Conservation (phyloP, 2,329 filamentous ascomycete species). For the Alternaria sp. region DNA sequence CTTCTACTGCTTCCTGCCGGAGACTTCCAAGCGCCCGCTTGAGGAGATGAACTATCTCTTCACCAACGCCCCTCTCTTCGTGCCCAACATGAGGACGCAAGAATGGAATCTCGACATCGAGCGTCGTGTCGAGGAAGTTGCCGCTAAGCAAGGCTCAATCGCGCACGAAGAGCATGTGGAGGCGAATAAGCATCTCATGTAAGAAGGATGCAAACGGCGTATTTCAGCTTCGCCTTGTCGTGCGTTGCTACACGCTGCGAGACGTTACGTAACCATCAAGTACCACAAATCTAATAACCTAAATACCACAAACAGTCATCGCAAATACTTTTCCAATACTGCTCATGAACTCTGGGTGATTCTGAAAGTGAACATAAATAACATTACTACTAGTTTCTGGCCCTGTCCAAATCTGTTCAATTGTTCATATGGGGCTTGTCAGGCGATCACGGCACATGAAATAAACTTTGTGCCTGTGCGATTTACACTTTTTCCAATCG, state of each 20-base stretch:
- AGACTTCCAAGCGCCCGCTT: constrained; percentile 69
- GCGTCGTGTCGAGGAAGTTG: constrained; percentile 65
- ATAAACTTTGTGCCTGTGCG: no score
- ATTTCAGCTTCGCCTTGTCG: no score
- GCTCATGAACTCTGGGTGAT: not conserved
- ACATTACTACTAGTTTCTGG: not conserved
- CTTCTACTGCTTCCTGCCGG: constrained; percentile 73
- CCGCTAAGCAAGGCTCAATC: constrained; percentile 58
- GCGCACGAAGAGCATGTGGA: constrained; percentile 28
- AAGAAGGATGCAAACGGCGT: not conserved
- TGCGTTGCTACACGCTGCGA: not conserved
- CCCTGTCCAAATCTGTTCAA: not conserved
- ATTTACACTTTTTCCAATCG: no score
- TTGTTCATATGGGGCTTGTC: no score
- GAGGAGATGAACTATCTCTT: constrained; percentile 75
- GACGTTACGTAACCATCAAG: no score
- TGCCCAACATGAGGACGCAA: constrained; percentile 64
- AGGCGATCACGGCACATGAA: no score
- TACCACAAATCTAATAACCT: not conserved
- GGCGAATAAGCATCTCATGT: not conserved
- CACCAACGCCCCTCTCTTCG: constrained; percentile 69
- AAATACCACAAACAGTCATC: not conserved
- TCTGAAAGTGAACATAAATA: not conserved
- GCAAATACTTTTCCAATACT: not conserved
- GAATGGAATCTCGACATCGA: constrained; percentile 67